Evolutionary conservation across 495 filamentous ascomycete species (phyloP), one percentile per base, ranked within the genome.

Genomic region (Xylaria flabelliformis): DNA sequence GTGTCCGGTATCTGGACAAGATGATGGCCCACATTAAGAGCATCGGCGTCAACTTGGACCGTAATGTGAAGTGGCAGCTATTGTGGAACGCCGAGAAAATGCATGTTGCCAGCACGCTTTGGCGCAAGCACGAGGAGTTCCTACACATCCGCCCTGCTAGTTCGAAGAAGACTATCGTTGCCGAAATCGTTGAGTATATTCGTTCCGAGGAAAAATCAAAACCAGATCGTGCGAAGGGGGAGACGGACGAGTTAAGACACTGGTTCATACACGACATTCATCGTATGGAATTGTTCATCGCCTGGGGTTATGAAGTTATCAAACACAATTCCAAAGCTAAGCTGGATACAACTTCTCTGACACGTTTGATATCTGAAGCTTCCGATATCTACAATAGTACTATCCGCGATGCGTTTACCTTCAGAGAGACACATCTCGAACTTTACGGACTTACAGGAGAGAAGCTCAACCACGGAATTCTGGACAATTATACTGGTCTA

Each of bases 51-150:
- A 77, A 81, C 36, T 74, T 98, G 17, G 88, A 92, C 61, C 85
- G 86, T 32, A 80, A 80, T 24, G 88, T 89, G 6, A 89, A 88
- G 75, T 99, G 94, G 95, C 85, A 90, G 71, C 79, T 99, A 6
- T 85, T 98, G n/a, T 93, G 91, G 87, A 90, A 92, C 75, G 95
- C 94, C 0, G 96, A 98, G 78, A 97, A 94, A 79, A 88, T 97
- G 74, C 90, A 90, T 50, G 92, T 94, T 42, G 95, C 94, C n/a
- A 87, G 87, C 56, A 86, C 88, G 46, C 86, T 98, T 72, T 98
- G 95, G 94, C 88, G 89, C 69, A 81, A 86, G 41, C 91, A 96
- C 75, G 90, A 96, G 73, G 75, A 85, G 7, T 87, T 86, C 63
- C 80, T 88, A 13, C 82, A 81, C 21, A 78, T 82, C 44, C 78